Evolutionary conservation across 345 rosid species (phyloP).

Genomic region (Dipteronia sinensis): DNA sequence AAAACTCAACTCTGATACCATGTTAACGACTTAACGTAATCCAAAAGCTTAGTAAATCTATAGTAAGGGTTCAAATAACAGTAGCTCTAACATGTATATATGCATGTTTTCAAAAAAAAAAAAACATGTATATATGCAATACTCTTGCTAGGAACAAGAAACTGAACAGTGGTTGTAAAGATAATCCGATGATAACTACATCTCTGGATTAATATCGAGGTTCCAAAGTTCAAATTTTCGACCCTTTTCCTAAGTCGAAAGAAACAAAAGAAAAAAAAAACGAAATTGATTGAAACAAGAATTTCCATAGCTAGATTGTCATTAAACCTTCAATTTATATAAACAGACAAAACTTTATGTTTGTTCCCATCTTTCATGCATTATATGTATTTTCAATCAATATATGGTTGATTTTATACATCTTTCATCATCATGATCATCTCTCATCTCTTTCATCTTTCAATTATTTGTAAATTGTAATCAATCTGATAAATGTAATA

Average conservation of each 20-base stretch:
- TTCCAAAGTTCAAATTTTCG: neutral
- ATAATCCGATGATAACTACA: too few relatives aligned
- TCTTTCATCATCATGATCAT: too few relatives aligned
- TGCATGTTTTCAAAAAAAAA: neutral
- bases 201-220: neutral
- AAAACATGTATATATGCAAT: too few relatives aligned
- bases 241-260: too few relatives aligned
- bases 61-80: neutral
- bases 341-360: neutral
- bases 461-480: too few relatives aligned
- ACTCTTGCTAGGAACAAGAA: neutral
- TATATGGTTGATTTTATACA: too few relatives aligned
- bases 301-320: neutral
- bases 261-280: neutral
- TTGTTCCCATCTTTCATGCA: neutral
- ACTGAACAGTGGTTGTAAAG: neutral
- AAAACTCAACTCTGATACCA: neutral
- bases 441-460: too few relatives aligned
- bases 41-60: too few relatives aligned
- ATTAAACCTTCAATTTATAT: neutral
- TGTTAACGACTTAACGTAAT: neutral
- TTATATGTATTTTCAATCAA: neutral
- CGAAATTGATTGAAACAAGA: neutral
- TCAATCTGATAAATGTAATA: neutral
- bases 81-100: too few relatives aligned